A percentile compares a stretch with the other conserved stretches of the same genome.
These are phyloP conservation scores for Primulina tabacum DNA, from an alignment of 257 asterid species.

Conservation along the genomic window DNA sequence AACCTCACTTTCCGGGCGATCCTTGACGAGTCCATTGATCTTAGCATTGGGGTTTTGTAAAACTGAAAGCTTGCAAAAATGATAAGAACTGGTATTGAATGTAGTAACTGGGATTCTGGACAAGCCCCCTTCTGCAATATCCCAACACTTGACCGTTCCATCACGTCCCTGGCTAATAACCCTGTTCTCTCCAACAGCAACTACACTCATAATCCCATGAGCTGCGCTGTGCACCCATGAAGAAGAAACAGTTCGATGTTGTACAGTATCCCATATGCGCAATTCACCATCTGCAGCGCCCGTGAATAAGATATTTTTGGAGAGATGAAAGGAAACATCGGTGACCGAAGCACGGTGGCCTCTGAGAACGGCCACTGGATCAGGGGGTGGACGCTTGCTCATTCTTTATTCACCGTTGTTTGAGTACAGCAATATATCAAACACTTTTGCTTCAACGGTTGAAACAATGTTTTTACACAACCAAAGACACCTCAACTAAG, in stretches of 20 bases:
- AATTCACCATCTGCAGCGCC: slow-evolving; percentile 93
- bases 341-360: slow-evolving; percentile 93
- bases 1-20: slow-evolving; percentile 25
- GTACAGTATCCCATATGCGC: slow-evolving; percentile 79
- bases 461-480: not conserved
- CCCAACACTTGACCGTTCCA: slow-evolving; percentile 85
- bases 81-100: slow-evolving; percentile 68
- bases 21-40: slow-evolving; percentile 25
- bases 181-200: slow-evolving; percentile 52
- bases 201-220: slow-evolving; percentile 77
- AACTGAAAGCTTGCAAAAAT: slow-evolving; percentile 87
- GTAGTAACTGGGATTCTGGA: slow-evolving; percentile 67
- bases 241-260: slow-evolving; percentile 73
- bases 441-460: slow-evolving; percentile 24
- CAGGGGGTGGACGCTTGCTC: slow-evolving; percentile 85
- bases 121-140: slow-evolving; percentile 65
- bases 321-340: slow-evolving; percentile 81
- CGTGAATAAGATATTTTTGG: slow-evolving; percentile 52
- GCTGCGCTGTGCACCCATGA: slow-evolving; percentile 91
- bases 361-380: slow-evolving; percentile 83
- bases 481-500: not conserved
- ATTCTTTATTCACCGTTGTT: slow-evolving; percentile 30
- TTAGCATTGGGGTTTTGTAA: slow-evolving; percentile 31
- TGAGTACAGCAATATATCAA: slow-evolving; percentile 41
- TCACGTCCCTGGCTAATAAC: slow-evolving; percentile 90